Evolutionary conservation across 768 basidiomycete species (phyloP).

Genomic region (Lactarius indigo): DNA sequence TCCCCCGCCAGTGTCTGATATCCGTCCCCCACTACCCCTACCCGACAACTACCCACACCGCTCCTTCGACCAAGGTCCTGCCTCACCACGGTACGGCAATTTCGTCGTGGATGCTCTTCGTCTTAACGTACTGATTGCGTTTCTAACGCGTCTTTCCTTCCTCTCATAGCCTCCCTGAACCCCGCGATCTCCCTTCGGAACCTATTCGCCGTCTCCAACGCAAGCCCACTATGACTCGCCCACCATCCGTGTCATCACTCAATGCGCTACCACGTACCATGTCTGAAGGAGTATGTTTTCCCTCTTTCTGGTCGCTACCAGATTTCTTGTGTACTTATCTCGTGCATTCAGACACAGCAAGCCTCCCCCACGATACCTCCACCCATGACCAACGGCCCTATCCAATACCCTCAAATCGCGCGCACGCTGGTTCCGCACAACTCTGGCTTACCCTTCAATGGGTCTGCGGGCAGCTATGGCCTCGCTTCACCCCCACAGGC

Average conservation of each 20-base stretch:
- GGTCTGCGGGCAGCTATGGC: constrained; percentile 39
- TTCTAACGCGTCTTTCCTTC: not conserved
- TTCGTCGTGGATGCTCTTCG: not conserved
- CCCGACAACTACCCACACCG: constrained; percentile 24
- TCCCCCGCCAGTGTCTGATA: constrained; percentile 23
- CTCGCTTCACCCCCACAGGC: constrained; percentile 71
- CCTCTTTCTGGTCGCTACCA: not conserved
- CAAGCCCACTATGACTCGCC: constrained; percentile 25
- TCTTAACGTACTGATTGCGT: not conserved
- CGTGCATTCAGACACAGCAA: constrained; percentile 23
- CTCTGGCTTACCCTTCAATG: constrained; percentile 40
- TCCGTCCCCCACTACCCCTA: constrained; percentile 25
- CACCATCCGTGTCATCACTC: constrained; percentile 20
- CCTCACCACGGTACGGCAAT: constrained; percentile 43
- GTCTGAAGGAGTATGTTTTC: constrained; percentile 27
- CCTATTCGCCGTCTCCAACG: constrained; percentile 24
- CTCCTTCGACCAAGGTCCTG: constrained; percentile 39
- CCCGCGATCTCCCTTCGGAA: constrained; percentile 18
- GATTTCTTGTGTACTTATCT: constrained; percentile 11
- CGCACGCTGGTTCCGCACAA: constrained; percentile 38
- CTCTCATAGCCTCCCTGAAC: constrained; percentile 19
- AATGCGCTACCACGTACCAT: constrained; percentile 16
- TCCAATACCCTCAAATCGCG: constrained; percentile 53
- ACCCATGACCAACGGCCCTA: constrained; percentile 40
- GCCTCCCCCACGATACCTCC: constrained; percentile 36